These are phyloP conservation scores for Diplogelasinospora grovesii DNA, from an alignment of 495 filamentous ascomycete species.

Conservation along the genomic window DNA sequence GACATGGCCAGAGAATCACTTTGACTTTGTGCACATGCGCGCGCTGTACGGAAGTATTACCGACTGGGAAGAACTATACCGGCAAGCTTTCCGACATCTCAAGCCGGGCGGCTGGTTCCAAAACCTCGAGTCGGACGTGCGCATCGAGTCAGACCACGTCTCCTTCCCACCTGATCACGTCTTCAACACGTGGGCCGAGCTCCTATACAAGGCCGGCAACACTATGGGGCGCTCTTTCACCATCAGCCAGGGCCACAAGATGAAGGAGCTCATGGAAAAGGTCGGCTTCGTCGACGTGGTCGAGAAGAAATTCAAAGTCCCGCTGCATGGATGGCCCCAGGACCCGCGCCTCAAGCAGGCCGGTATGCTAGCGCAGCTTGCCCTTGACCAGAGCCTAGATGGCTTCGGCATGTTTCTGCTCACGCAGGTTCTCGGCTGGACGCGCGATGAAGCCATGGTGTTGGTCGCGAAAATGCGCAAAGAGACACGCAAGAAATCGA, in stretches of 20 bases:
- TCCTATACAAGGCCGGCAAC: constrained; percentile 26
- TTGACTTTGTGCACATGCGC: constrained; percentile 61
- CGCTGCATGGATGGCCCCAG: constrained; percentile 47
- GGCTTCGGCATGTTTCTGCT: constrained; percentile 35
- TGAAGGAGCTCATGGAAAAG: constrained; percentile 42
- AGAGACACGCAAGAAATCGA: constrained; percentile 26
- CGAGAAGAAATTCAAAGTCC: constrained; percentile 38
- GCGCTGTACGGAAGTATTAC: constrained; percentile 46
- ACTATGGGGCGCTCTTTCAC: constrained; percentile 15
- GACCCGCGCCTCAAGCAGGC: constrained; percentile 36
- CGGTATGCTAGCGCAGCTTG: constrained; percentile 17
- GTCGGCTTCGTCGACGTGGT: constrained; percentile 49
- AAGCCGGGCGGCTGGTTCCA: constrained; percentile 39
- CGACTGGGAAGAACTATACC: constrained; percentile 46
- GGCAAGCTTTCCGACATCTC: constrained; percentile 23
- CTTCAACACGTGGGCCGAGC: constrained; percentile 27
- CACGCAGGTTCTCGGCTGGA: constrained; percentile 37
- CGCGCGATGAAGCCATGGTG: constrained; percentile 36
- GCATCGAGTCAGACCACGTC: constrained; percentile 27
- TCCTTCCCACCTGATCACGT: constrained; percentile 32
- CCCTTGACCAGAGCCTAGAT: constrained; percentile 35
- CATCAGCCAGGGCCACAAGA: constrained; percentile 27
- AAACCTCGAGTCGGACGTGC: constrained; percentile 17
- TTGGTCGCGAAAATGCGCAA: constrained; percentile 7
- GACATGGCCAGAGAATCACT: constrained; percentile 43